phyloP scores from a whole-genome alignment of 2,329 filamentous ascomycete species.

The Ustulina deusta region DNA sequence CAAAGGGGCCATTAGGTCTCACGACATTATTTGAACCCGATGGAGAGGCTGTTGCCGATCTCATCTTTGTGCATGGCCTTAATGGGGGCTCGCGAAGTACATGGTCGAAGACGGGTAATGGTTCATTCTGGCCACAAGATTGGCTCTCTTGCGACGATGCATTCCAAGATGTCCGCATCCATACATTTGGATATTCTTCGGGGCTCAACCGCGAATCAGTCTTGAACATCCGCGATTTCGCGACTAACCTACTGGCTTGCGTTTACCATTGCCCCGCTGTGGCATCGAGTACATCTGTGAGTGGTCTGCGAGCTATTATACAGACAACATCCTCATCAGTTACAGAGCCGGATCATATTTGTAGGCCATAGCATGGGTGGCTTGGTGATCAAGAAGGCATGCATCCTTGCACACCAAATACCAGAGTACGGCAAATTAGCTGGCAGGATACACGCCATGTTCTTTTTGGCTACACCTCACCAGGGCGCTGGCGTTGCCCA shows the following conservation, averaged over 20 bases:
- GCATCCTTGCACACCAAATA: conserved; percentile 47
- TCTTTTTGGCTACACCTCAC: conserved; percentile 57
- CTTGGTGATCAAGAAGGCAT: conserved; percentile 51
- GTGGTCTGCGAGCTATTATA: not conserved
- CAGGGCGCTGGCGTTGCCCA: conserved; percentile 48
- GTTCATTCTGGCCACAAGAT: conserved; percentile 51
- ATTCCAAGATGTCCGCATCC: conserved; percentile 51
- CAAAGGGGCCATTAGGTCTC: conserved; percentile 46
- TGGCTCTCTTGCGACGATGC: conserved; percentile 52
- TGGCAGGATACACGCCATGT: conserved; percentile 46
- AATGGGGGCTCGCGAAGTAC: conserved; percentile 53
- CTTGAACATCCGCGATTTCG: conserved; percentile 52
- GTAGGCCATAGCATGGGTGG: conserved; percentile 56
- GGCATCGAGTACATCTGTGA: conserved; percentile 32
- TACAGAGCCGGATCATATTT: conserved; percentile 49
- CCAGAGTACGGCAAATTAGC: conserved; percentile 42
- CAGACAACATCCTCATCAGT: not conserved
- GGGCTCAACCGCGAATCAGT: conserved; percentile 40
- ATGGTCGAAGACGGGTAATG: conserved; percentile 47
- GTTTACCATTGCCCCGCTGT: conserved; percentile 49
- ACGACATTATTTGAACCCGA: conserved; percentile 42
- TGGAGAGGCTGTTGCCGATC: conserved; percentile 39
- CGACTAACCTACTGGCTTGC: conserved; percentile 47
- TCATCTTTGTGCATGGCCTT: conserved; percentile 57
- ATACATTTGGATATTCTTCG: conserved; percentile 50